Evolutionary conservation across 179 eudicot genomes (phyloP).

Genomic region (Silene noctiflora): DNA sequence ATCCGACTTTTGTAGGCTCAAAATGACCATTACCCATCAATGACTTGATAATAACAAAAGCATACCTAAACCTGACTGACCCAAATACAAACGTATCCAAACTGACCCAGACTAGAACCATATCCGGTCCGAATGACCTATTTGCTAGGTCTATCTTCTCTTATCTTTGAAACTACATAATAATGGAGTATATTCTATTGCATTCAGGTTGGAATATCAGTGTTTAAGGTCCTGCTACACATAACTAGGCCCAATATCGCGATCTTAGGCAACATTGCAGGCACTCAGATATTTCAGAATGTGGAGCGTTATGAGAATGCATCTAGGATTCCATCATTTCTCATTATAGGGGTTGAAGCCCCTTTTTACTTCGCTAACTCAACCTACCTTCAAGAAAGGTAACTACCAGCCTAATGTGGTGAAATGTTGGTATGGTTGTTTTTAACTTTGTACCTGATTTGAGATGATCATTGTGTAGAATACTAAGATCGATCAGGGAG

Average conservation of each 20-base stretch:
- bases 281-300: constrained; percentile 60
- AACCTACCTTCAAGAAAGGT: constrained; percentile 81
- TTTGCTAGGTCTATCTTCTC: too few relatives aligned
- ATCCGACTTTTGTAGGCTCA: too few relatives aligned
- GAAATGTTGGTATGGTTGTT: not conserved
- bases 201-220: constrained; percentile 63
- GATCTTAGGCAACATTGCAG: constrained; percentile 63
- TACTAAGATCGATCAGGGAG: constrained; percentile 63
- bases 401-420: not conserved
- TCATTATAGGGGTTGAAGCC: constrained; percentile 64
- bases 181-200: too few relatives aligned
- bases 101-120: too few relatives aligned
- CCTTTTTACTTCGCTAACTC: constrained; percentile 73
- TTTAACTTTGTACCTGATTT: not conserved
- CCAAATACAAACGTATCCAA: too few relatives aligned
- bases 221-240: constrained; percentile 63
- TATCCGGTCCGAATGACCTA: too few relatives aligned
- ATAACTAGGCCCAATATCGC: constrained; percentile 71
- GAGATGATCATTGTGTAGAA: constrained; percentile 31
- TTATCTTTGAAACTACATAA: too few relatives aligned
- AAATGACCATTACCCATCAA: too few relatives aligned
- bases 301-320: constrained; percentile 63
- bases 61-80: too few relatives aligned
- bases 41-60: too few relatives aligned
- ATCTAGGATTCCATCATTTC: constrained; percentile 54